Base-by-base conservation (phyloP, 805 yeast genomes). In the Zygoascus tannicola region DNA sequence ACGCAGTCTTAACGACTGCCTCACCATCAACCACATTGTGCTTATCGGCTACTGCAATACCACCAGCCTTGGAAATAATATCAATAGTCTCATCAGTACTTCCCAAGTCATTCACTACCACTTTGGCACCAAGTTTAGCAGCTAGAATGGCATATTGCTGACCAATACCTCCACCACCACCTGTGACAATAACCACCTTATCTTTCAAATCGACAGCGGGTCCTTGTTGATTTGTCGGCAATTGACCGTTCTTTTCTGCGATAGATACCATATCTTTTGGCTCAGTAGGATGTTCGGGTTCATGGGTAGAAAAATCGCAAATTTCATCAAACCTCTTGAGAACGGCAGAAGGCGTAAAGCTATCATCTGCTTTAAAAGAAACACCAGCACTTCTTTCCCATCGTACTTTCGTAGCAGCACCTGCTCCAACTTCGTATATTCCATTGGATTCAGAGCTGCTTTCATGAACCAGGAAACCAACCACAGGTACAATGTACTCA, bases 81-180 rank as follows among this genome's bases (percentile, higher is more conserved):
- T 77, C 70, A 10, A 85, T 95, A 38, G 82, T 85, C 32, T 69
- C 62, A 37, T 72, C 64, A 2, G 97, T 87, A 60, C 85, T 81
- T 22, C 62, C 71, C 50, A 90, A 80, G 63, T 90, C 97, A 62
- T 92, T 90, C 32, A 90, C 92, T 35, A 92, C 94, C 49, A 90
- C 92, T 67, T 81, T 86, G 22, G 97, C 97, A 49, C 97, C 98
- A 56, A 85, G 85, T 62, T 75, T 81, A 45, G 94, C 97, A 60
- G 83, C 81, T 60, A 76, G 73, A 41, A 77, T 65, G 3, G 97
- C 95, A 66, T 90, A 94, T 46, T 87, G 83, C 60, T 81, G 79
- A 50, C 98, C 98, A 55, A 90, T 73, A 38, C 98, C 98, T 40
- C 84, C 80, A 50, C 96, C 97, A 35, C 96, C 88, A 50, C 98